Evolutionary conservation across 768 basidiomycete genomes (phyloP).

Genomic region (Galerina marginata): DNA sequence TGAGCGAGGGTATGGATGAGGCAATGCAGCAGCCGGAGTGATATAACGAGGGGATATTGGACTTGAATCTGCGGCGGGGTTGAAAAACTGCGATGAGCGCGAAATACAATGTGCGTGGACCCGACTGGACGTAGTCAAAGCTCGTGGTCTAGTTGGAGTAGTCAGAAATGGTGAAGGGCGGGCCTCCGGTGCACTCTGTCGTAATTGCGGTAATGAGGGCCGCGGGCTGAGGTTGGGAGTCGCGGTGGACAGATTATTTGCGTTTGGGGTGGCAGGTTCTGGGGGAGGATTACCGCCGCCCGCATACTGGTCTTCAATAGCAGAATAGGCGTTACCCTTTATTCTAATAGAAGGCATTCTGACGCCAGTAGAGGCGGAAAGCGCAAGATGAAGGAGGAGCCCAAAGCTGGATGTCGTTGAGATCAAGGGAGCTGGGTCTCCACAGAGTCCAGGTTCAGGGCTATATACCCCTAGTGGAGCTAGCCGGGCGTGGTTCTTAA

Average conservation of each 20-base stretch:
- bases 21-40: background rate
- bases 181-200: background rate
- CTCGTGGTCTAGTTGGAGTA: slow-evolving; percentile 30
- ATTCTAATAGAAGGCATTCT: slow-evolving; percentile 58
- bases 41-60: slow-evolving; percentile 7
- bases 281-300: background rate
- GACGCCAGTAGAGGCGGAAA: background rate
- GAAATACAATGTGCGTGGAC: slow-evolving; percentile 40
- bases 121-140: slow-evolving; percentile 38
- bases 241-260: background rate
- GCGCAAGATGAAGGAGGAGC: background rate
- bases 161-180: slow-evolving; percentile 7
- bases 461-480: no score
- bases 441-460: no score
- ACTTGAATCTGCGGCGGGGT: slow-evolving; percentile 5
- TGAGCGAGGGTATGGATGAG: slow-evolving; percentile 19
- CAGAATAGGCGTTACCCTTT: slow-evolving; percentile 37
- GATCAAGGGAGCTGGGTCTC: background rate
- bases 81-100: slow-evolving; percentile 19
- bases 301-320: slow-evolving; percentile 12
- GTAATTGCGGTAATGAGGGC: slow-evolving; percentile 2
- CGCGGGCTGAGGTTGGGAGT: background rate
- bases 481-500: background rate
- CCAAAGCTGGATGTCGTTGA: background rate
- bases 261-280: background rate